A percentile compares a stretch with the other conserved stretches of the same genome.
Conservation (phyloP, 2,329 filamentous ascomycete species). For the Cladorrhinum sp. region DNA sequence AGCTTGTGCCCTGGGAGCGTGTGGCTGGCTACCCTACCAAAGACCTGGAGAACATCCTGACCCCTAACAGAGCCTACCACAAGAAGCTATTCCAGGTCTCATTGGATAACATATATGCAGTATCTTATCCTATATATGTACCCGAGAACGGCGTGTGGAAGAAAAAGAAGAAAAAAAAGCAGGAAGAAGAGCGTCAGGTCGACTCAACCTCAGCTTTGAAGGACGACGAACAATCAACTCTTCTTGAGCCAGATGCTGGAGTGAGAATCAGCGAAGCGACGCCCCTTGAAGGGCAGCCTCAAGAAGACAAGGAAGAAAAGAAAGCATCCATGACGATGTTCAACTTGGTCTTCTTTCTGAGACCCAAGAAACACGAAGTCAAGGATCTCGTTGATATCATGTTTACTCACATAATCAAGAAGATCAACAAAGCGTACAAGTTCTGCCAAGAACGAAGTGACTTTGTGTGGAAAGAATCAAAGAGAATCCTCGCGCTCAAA, state of each 20-base stretch:
- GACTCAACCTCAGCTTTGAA: slow-evolving; percentile 32
- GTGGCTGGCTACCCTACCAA: slow-evolving; percentile 72
- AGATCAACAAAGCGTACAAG: slow-evolving; percentile 87
- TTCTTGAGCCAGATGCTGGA: slow-evolving; percentile 29
- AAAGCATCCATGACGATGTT: slow-evolving; percentile 88
- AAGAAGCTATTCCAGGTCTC: slow-evolving; percentile 80
- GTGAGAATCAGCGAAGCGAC: slow-evolving; percentile 25
- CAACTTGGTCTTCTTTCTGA: slow-evolving; percentile 89
- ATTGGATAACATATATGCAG: slow-evolving; percentile 73
- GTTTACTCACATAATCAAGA: slow-evolving; percentile 86
- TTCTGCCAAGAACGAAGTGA: slow-evolving; percentile 87
- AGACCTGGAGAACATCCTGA: slow-evolving; percentile 76
- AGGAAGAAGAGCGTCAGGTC: slow-evolving; percentile 32
- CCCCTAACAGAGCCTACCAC: slow-evolving; percentile 71
- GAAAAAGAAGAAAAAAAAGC: slow-evolving; percentile 55
- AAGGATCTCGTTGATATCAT: slow-evolving; percentile 71
- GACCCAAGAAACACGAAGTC: slow-evolving; percentile 74
- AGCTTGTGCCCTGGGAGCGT: slow-evolving; percentile 66
- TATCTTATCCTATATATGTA: slow-evolving; percentile 81
- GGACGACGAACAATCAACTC: slow-evolving; percentile 29
- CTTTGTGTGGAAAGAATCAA: slow-evolving; percentile 89
- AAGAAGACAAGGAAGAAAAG: slow-evolving; percentile 52
- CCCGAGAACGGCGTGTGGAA: slow-evolving; percentile 75
- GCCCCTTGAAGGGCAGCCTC: slow-evolving; percentile 44
- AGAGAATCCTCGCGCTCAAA: slow-evolving; percentile 75